phyloP scores from a whole-genome alignment of 2,329 filamentous ascomycete genomes.

The Penicillium sp. region DNA sequence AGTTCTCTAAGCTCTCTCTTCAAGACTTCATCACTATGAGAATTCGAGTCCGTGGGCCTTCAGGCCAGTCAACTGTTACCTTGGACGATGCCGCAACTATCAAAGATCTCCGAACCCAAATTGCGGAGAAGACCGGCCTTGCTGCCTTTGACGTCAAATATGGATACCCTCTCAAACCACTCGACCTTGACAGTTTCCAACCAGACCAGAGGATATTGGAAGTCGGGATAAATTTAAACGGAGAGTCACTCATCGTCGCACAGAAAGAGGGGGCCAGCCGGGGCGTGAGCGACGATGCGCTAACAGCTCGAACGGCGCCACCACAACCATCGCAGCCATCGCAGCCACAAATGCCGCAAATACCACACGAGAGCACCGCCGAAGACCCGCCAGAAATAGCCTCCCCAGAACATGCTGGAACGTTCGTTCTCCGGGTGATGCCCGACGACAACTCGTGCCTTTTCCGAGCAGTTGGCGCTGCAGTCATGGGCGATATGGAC shows the following conservation, averaged over 20 bases:
- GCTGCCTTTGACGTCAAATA: constrained; percentile 72
- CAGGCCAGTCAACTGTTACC: constrained; percentile 67
- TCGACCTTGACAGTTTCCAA: constrained; percentile 58
- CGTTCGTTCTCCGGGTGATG: constrained; percentile 81
- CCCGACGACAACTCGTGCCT: constrained; percentile 94
- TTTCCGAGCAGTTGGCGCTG: constrained; percentile 82
- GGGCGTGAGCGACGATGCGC: not conserved
- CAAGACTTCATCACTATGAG: constrained; percentile 52
- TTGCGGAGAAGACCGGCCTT: constrained; percentile 61
- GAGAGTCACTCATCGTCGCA: constrained; percentile 66
- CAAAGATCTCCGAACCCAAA: constrained; percentile 38
- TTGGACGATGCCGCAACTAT: constrained; percentile 62
- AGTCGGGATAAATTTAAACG: constrained; percentile 61
- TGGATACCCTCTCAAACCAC: constrained; percentile 69
- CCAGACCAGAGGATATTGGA: constrained; percentile 50
- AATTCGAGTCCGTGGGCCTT: constrained; percentile 71
- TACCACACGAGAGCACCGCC: constrained; percentile 40
- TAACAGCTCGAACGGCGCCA: not conserved
- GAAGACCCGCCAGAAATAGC: constrained; percentile 62
- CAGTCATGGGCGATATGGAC: constrained; percentile 66
- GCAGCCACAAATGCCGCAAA: constrained; percentile 40
- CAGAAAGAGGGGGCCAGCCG: constrained; percentile 37
- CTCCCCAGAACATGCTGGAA: constrained; percentile 55
- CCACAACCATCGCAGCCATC: constrained; percentile 1
- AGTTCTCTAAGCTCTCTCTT: not conserved